Conservation (phyloP, 2,329 filamentous ascomycete genomes). For the Aspergillus niger region DNA sequence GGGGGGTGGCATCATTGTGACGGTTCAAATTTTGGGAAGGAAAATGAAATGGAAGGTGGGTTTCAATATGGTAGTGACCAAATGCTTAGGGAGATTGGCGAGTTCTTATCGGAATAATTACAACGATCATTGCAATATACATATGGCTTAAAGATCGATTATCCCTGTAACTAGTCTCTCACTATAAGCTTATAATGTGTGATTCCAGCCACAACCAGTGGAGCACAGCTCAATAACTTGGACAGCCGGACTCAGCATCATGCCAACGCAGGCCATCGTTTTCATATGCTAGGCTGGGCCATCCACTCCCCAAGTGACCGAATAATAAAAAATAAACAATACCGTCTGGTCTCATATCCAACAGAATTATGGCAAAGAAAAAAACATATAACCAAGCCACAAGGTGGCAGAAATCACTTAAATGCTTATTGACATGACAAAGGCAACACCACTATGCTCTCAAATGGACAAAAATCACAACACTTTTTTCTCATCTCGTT, state of each 20-base stretch:
- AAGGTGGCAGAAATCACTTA: slow-evolving; percentile 11
- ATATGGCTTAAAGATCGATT: neutral
- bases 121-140: neutral
- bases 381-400: slow-evolving; percentile 10
- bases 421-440: slow-evolving; percentile 16
- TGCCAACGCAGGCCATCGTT: neutral
- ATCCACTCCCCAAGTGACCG: slow-evolving; percentile 1
- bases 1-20: neutral
- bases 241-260: neutral
- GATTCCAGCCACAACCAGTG: neutral
- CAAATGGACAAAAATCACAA: slow-evolving; percentile 19
- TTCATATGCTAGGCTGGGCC: neutral
- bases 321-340: slow-evolving; percentile 18
- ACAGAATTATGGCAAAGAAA: slow-evolving; percentile 16
- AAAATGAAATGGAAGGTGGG: neutral
- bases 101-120: neutral
- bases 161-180: neutral
- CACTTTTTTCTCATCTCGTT: slow-evolving; percentile 28
- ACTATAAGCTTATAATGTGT: neutral
- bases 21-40: neutral
- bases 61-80: no score
- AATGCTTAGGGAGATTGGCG: neutral
- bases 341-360: slow-evolving; percentile 21
- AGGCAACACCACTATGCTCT: slow-evolving; percentile 21
- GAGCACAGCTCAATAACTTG: neutral